Percentiles rank a stretch among this genome's conserved stretches.
Conservation (phyloP, 441 rosid genomes). For the Lagerstroemia fauriei region DNA sequence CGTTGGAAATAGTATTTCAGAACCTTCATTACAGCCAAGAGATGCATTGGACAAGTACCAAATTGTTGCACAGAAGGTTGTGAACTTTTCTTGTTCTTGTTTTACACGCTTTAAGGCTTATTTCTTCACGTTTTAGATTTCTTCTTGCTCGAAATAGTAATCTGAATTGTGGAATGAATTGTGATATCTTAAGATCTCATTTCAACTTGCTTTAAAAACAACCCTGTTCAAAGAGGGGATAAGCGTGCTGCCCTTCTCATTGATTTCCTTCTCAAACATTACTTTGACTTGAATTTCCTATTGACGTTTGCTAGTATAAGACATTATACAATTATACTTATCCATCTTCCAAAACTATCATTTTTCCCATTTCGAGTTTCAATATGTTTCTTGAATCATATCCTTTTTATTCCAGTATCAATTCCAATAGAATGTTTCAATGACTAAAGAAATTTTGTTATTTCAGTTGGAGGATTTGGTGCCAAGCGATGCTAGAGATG, state of each 20-base stretch:
- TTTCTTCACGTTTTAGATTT: neutral
- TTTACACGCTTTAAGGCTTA: neutral
- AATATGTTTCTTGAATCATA: neutral
- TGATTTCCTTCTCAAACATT: neutral
- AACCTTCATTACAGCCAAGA: conserved; percentile 76
- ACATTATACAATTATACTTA: neutral
- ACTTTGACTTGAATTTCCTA: neutral
- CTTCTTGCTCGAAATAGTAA: neutral
- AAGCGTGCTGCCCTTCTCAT: neutral
- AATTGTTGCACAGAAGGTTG: conserved; percentile 80
- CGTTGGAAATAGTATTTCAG: conserved; percentile 53
- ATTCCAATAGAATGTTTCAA: neutral
- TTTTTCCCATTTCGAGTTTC: neutral
- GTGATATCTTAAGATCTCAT: neutral
- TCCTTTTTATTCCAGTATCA: neutral
- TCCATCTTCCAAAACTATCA: neutral
- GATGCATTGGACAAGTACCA: conserved; percentile 93
- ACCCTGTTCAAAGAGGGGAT: neutral
- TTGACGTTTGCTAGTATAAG: neutral
- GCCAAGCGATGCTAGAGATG: conserved; percentile 64
- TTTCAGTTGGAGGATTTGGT: conserved; percentile 83
- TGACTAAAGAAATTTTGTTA: conserved; percentile 23
- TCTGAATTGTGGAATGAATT: neutral
- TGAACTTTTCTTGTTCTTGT: conserved; percentile 7
- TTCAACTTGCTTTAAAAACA: neutral